Conservation (phyloP, 306 rosid genomes). For the Pterocarpus santalinus region DNA sequence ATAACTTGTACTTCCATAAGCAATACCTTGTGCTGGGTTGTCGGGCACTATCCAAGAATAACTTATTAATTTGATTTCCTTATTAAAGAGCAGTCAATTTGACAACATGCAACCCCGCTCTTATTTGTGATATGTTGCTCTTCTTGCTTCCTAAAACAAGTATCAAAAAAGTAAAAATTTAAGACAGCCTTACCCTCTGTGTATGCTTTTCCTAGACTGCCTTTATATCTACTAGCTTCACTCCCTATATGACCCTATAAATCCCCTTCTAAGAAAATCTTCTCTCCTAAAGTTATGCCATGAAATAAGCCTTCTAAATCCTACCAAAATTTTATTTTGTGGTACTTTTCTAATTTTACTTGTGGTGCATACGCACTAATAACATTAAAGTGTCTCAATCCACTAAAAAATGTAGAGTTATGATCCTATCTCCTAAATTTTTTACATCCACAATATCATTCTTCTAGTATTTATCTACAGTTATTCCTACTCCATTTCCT, state of each 20-base stretch:
- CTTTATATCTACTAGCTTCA: not conserved
- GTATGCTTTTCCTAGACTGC: not conserved
- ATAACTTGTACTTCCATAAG: too few relatives aligned
- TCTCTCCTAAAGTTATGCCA: not conserved
- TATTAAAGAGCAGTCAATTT: too few relatives aligned
- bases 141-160: not conserved
- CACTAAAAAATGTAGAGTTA: too few relatives aligned
- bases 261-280: too few relatives aligned
- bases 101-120: not conserved
- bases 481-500: too few relatives aligned
- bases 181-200: not conserved
- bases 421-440: not conserved
- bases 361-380: too few relatives aligned
- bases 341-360: not conserved
- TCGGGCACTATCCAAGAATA: not conserved
- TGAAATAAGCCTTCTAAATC: not conserved
- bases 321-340: not conserved
- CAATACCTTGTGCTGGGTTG: too few relatives aligned
- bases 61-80: not conserved
- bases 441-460: not conserved
- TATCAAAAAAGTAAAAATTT: not conserved
- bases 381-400: not conserved
- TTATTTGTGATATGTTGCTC: not conserved
- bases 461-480: not conserved
- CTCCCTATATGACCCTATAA: not conserved